phyloP scores from a whole-genome alignment of 306 rosid genomes.

The Cotoneaster glaucophyllus region DNA sequence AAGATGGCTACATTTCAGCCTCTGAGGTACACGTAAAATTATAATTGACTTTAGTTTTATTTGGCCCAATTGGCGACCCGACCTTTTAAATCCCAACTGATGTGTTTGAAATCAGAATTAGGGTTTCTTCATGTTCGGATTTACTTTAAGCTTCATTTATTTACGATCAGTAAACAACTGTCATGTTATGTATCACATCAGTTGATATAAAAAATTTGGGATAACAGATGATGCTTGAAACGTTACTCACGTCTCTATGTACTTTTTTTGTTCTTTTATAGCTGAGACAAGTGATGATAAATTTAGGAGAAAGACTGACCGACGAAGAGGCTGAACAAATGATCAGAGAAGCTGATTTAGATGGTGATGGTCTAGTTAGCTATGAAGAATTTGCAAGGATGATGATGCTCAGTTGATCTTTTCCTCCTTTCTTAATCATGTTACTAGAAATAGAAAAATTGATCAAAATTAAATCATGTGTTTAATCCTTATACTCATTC shows the following conservation, averaged over 20 bases:
- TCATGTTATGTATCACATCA: too few species aligned
- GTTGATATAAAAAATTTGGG: neutral
- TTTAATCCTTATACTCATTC: neutral
- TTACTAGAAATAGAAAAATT: neutral
- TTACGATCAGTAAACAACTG: neutral
- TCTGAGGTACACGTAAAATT: conserved; percentile 39
- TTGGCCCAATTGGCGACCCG: neutral
- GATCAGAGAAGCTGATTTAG: conserved; percentile 74
- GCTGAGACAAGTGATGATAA: conserved; percentile 64
- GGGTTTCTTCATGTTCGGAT: neutral
- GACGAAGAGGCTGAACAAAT: conserved; percentile 71
- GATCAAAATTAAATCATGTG: neutral
- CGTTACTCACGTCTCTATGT: neutral
- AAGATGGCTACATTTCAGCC: conserved; percentile 77
- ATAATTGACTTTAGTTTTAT: neutral
- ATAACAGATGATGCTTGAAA: too few species aligned
- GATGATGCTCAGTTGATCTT: conserved; percentile 29
- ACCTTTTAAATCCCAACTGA: neutral
- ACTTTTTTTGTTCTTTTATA: neutral
- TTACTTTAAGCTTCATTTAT: neutral
- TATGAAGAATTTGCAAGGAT: conserved; percentile 63
- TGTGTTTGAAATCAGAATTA: neutral
- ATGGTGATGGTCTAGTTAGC: conserved; percentile 73
- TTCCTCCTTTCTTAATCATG: neutral
- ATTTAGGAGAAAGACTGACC: conserved; percentile 60